Base-by-base conservation (phyloP, 805 yeast genomes). In the Candida railenensis region DNA sequence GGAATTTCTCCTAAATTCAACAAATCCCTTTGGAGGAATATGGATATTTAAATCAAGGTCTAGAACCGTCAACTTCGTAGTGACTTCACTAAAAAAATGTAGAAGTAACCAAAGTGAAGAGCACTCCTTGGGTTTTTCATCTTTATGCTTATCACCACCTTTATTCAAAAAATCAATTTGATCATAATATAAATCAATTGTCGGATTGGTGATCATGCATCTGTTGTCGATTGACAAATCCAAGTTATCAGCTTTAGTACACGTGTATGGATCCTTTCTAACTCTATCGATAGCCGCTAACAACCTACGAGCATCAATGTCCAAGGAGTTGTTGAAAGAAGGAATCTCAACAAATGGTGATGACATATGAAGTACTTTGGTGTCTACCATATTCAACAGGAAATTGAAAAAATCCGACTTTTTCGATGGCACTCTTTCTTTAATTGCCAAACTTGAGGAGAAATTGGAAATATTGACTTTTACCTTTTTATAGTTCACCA, bases 131-230 rank as follows among this genome's bases (percentile, higher is more conserved):
- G 18, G 19, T 12, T 15, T 39, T 7, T 25, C 9, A 5, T 7
- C 9, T 25, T 25, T 25, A 25, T 11, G 5, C 11, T 21, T 21
- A 22, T 46, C 25, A 28, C 36, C 43, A 45, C 39, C 45, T 39
- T 37, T 37, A 11, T 42, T 32, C 40, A 42, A 30, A 14, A 43
- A 37, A 7, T 61, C 61, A 14, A 68, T 44, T 48, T 73, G 77
- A 48, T 72, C 77, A 33, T 66, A 65, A 48, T 65, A 72, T 22
- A 71, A 47, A 46, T 65, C 66, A 22, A 73, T 43, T 2, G 60
- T 59, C 2, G 77, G 76, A 39, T 59, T 60, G 1, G 74, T 64
- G 20, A 72, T 43, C 19, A 56, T 62, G 25, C 66, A 47, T 3
- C 48, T 51, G 22, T 30, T 32, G 18, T 37, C 36, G 5, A 59